Evolutionary conservation across 495 filamentous ascomycete genomes (phyloP).

Genomic region (Pyrenopolyporus hunteri): DNA sequence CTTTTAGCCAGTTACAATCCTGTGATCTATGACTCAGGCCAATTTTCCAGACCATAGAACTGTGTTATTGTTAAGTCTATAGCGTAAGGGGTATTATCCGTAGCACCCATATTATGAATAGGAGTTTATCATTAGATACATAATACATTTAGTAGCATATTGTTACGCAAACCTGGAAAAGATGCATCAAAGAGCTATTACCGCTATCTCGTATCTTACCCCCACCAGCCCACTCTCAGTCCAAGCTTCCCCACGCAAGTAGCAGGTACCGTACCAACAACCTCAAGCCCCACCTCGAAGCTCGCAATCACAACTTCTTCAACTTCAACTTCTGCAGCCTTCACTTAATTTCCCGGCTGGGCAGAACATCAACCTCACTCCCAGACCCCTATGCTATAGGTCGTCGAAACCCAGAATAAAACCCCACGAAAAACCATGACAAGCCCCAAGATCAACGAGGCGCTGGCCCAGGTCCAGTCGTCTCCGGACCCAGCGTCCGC

Average conservation of each 20-base stretch:
- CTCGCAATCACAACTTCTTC: slow-evolving; percentile 8
- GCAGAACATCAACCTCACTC: neutral
- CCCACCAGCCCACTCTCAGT: neutral
- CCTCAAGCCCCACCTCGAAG: slow-evolving; percentile 6
- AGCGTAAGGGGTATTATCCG: too few relatives aligned
- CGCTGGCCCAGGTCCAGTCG: slow-evolving; percentile 59
- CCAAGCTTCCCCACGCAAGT: slow-evolving; percentile 15
- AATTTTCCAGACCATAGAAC: too few relatives aligned
- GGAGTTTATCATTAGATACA: too few relatives aligned
- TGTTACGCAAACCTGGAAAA: too few relatives aligned
- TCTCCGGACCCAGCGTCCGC: slow-evolving; percentile 61
- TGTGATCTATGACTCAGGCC: too few relatives aligned
- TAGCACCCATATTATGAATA: too few relatives aligned
- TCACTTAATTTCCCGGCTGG: neutral
- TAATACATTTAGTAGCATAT: too few relatives aligned
- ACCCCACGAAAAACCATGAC: slow-evolving; percentile 29
- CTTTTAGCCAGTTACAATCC: too few relatives aligned
- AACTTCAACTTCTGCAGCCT: neutral
- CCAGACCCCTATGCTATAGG: too few relatives aligned
- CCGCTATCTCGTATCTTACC: neutral
- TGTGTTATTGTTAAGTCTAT: too few relatives aligned
- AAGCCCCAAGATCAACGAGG: slow-evolving; percentile 49
- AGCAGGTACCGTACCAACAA: neutral
- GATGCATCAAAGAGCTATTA: neutral
- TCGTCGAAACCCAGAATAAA: neutral